Percentiles rank a stretch among this genome's conserved stretches.
These are phyloP conservation scores for Persicaria tinctoria DNA, from an alignment of 148 eudicot species.

Conservation along the genomic window DNA sequence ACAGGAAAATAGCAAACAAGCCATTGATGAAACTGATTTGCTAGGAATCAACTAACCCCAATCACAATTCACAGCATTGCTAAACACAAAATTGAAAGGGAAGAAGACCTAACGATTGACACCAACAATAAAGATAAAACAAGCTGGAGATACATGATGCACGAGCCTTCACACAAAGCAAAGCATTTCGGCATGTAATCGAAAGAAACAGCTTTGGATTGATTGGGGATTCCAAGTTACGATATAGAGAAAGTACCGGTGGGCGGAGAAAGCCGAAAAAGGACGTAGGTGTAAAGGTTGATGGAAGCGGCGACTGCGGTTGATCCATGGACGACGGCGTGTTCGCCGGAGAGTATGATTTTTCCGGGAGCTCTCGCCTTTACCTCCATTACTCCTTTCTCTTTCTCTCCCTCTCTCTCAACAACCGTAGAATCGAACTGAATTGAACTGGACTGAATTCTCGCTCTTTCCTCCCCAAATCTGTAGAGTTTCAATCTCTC, in stretches of 20 bases:
- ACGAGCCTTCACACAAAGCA: neutral
- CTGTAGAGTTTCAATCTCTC: neutral
- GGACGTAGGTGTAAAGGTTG: slow-evolving; percentile 65
- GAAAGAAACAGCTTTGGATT: neutral
- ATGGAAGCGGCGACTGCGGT: slow-evolving; percentile 90
- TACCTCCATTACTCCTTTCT: slow-evolving; percentile 46
- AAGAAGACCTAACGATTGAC: neutral
- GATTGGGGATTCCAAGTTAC: neutral
- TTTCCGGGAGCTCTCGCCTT: slow-evolving; percentile 86
- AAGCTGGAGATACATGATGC: neutral
- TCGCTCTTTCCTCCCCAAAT: neutral
- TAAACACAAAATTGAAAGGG: neutral
- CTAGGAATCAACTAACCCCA: neutral
- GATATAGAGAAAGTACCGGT: slow-evolving; percentile 27
- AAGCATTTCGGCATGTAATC: neutral
- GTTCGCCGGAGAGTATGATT: slow-evolving; percentile 92
- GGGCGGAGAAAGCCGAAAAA: slow-evolving; percentile 41
- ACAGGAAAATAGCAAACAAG: neutral
- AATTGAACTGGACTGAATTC: neutral
- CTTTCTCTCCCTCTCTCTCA: neutral
- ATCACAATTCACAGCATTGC: neutral
- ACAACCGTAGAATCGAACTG: neutral
- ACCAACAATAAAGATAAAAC: neutral
- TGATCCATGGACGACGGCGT: slow-evolving; percentile 91
- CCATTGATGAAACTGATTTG: neutral